A percentile compares a stretch with the other conserved stretches of the same genome.
Conservation (phyloP, 2,329 filamentous ascomycete species). For the Raffaelea ambrosiae region DNA sequence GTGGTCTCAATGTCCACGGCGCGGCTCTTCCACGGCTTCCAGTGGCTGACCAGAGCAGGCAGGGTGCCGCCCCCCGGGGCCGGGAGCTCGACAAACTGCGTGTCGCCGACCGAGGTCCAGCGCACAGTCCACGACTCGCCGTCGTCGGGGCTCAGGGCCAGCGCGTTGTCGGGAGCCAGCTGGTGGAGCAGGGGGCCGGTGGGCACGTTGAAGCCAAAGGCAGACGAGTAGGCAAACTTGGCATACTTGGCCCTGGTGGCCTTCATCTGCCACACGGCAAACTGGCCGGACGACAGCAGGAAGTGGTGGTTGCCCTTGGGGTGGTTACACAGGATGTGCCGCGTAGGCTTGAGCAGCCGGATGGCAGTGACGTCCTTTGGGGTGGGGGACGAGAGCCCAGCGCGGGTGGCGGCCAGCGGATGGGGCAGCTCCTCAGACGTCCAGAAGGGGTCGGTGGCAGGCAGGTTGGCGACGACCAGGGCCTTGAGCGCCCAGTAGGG, state of each 20-base stretch:
- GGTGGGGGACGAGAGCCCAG: not conserved
- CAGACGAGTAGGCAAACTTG: slow-evolving; percentile 32
- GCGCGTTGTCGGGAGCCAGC: slow-evolving; percentile 15
- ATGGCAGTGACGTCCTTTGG: not conserved
- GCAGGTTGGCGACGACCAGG: slow-evolving; percentile 31
- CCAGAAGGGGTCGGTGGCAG: slow-evolving; percentile 35
- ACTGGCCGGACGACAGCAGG: slow-evolving; percentile 27
- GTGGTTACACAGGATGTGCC: slow-evolving; percentile 31
- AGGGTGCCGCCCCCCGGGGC: no score
- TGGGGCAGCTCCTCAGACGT: slow-evolving; percentile 25
- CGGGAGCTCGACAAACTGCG: not conserved
- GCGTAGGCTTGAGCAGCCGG: slow-evolving; percentile 15
- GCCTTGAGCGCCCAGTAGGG: slow-evolving; percentile 46
- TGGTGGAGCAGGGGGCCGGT: slow-evolving; percentile 21
- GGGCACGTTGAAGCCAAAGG: slow-evolving; percentile 28
- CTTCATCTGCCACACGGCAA: slow-evolving; percentile 23
- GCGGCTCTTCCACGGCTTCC: slow-evolving; percentile 13
- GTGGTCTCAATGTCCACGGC: slow-evolving; percentile 24
- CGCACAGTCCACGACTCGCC: slow-evolving; percentile 13
- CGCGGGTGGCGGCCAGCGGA: slow-evolving; percentile 11
- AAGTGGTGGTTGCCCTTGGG: slow-evolving; percentile 23
- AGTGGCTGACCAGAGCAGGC: slow-evolving; percentile 3
- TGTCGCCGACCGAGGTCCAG: slow-evolving; percentile 5
- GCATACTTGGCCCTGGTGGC: slow-evolving; percentile 27
- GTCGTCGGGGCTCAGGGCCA: slow-evolving; percentile 14